These are phyloP conservation scores for Globisporangium uncinulatum DNA, from an alignment of 352 stramenopile species.

Conservation along the genomic window DNA sequence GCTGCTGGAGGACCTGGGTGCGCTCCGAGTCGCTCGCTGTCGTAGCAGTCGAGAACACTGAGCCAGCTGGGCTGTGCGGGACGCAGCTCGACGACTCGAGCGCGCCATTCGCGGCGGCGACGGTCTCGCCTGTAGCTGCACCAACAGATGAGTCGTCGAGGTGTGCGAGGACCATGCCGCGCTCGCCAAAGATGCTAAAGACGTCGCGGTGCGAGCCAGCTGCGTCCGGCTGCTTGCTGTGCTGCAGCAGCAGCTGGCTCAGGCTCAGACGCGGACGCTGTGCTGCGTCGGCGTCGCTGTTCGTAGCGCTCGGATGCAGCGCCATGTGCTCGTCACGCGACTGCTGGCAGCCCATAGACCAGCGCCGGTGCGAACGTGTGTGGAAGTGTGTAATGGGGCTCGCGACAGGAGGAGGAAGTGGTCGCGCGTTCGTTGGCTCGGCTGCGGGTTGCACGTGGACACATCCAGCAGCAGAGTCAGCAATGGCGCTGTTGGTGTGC, in stretches of 20 bases:
- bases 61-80: conserved; percentile 47
- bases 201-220: conserved; percentile 65
- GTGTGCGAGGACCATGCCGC: conserved; percentile 60
- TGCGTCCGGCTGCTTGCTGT: conserved; percentile 40
- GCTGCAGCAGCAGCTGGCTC: conserved; percentile 44
- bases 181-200: conserved; percentile 83
- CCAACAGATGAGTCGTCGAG: conserved; percentile 8
- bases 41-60: conserved; percentile 69
- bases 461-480: no score
- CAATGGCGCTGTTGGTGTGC: no score
- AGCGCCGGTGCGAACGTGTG: background rate
- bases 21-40: conserved; percentile 72
- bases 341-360: conserved; percentile 52
- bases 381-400: background rate
- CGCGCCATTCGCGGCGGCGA: conserved; percentile 1
- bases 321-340: conserved; percentile 42
- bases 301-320: conserved; percentile 8
- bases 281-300: conserved; percentile 14
- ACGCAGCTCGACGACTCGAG: conserved; percentile 26
- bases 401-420: background rate
- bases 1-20: conserved; percentile 45
- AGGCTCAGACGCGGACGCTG: conserved; percentile 34
- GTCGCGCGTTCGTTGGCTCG: background rate
- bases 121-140: conserved; percentile 9
- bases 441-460: no score